A percentile compares a stretch with the other conserved stretches of the same genome.
Conservation (phyloP, 108 stramenopile genomes). For the Pseudonitzschia delicatissima region DNA sequence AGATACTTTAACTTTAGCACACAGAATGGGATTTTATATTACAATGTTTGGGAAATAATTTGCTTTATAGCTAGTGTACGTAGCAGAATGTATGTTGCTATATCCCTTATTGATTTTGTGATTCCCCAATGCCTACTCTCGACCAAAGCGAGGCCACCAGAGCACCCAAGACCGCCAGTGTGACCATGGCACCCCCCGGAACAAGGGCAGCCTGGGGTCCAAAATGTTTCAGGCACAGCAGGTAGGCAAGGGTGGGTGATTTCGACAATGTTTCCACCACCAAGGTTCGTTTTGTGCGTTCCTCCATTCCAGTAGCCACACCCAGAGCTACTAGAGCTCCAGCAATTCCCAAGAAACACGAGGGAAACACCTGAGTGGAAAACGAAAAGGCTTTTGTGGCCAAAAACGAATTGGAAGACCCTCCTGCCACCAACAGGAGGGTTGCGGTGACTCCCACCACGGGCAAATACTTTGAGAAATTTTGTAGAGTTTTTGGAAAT, state of each 20-base stretch:
- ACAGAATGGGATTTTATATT: too few species aligned
- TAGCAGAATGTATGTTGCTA: too few species aligned
- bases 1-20: too few species aligned
- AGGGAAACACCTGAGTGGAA: background rate
- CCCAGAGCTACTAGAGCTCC: slow-evolving; percentile 11
- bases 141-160: slow-evolving; percentile 35
- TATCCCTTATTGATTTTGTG: too few species aligned
- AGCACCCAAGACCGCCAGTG: slow-evolving; percentile 37
- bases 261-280: slow-evolving; percentile 36
- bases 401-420: slow-evolving; percentile 28
- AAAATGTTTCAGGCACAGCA: slow-evolving; percentile 35
- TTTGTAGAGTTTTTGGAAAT: slow-evolving; percentile 1
- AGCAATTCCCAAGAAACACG: slow-evolving; percentile 18
- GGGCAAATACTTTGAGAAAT: slow-evolving; percentile 14
- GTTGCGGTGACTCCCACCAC: slow-evolving; percentile 30
- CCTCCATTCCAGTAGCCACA: background rate
- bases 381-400: background rate
- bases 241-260: slow-evolving; percentile 37
- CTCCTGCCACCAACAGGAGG: slow-evolving; percentile 35
- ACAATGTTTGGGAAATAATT: too few species aligned
- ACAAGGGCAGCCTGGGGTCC: slow-evolving; percentile 13
- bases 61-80: too few species aligned
- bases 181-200: slow-evolving; percentile 39
- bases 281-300: slow-evolving; percentile 24
- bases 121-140: too few species aligned